A percentile compares a stretch with the other conserved stretches of the same genome.
phyloP scores from a whole-genome alignment of 2,329 filamentous ascomycete species.

The Aspergillus quadricinctus region DNA sequence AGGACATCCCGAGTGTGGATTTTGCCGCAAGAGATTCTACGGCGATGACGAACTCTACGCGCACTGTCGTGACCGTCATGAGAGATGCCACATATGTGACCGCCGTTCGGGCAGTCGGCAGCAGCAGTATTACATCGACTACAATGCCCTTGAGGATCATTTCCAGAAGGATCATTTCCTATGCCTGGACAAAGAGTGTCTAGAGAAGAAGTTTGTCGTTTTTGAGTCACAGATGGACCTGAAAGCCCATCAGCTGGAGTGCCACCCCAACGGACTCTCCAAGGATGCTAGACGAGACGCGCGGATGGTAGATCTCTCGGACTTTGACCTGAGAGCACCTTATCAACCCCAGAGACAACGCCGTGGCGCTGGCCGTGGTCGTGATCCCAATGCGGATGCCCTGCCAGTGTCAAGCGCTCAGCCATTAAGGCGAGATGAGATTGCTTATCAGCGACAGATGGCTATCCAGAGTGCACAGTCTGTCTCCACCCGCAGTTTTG shows the following conservation, averaged over 20 bases:
- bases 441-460: conserved; percentile 88
- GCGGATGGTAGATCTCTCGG: conserved; percentile 77
- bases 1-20: conserved; percentile 89
- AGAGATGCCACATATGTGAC: conserved; percentile 93
- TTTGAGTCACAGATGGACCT: conserved; percentile 93
- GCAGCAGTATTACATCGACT: conserved; percentile 89
- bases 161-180: conserved; percentile 84
- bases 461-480: conserved; percentile 86
- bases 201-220: conserved; percentile 97
- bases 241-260: conserved; percentile 84
- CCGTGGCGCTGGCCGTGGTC: conserved; percentile 62
- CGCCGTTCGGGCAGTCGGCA: conserved; percentile 57
- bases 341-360: conserved; percentile 62
- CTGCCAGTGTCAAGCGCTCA: conserved; percentile 73
- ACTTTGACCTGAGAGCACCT: conserved; percentile 72
- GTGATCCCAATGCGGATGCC: conserved; percentile 82
- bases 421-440: conserved; percentile 75
- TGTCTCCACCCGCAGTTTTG: conserved; percentile 73
- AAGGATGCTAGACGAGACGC: conserved; percentile 82
- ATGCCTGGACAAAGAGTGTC: conserved; percentile 78
- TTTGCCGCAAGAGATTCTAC: conserved; percentile 89
- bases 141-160: conserved; percentile 78
- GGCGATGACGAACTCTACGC: conserved; percentile 91
- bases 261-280: conserved; percentile 73
- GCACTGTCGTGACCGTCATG: conserved; percentile 90